These are phyloP conservation scores for Musa acuminata DNA, from an alignment of 176 grass and related monocot species.

Conservation along the genomic window DNA sequence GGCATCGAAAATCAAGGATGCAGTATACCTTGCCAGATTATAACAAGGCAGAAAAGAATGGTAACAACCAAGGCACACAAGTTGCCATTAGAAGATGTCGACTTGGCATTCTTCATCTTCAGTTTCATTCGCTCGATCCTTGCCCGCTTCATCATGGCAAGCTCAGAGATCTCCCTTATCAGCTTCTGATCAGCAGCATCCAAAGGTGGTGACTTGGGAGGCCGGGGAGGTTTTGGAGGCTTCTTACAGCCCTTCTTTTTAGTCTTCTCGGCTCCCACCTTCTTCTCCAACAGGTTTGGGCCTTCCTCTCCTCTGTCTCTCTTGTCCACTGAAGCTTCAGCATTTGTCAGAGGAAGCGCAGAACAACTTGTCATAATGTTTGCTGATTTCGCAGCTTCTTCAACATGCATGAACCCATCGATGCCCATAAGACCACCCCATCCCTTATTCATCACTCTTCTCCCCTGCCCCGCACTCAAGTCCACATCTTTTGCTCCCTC, in stretches of 20 bases:
- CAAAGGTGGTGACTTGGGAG: slow-evolving; percentile 38
- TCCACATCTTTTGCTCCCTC: not conserved
- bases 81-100: slow-evolving; percentile 38
- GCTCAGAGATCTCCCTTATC: slow-evolving; percentile 71
- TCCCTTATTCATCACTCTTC: slow-evolving; percentile 18
- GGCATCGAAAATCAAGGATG: not conserved
- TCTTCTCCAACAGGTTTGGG: slow-evolving; percentile 30
- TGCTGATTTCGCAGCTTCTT: slow-evolving; percentile 18
- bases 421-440: slow-evolving; percentile 14
- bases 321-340: slow-evolving; percentile 16
- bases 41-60: slow-evolving; percentile 82
- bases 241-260: slow-evolving; percentile 81
- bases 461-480: slow-evolving; percentile 12
- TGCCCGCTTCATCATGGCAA: slow-evolving; percentile 68
- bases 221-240: slow-evolving; percentile 62
- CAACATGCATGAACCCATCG: slow-evolving; percentile 27
- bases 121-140: slow-evolving; percentile 97
- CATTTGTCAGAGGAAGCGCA: slow-evolving; percentile 28
- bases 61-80: slow-evolving; percentile 69
- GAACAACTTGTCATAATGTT: slow-evolving; percentile 6
- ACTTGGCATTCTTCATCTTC: slow-evolving; percentile 80
- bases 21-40: slow-evolving; percentile 89
- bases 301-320: slow-evolving; percentile 41
- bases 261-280: slow-evolving; percentile 33
- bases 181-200: slow-evolving; percentile 75